Conservation (phyloP, 441 rosid species). For the Erysimum pusillum region DNA sequence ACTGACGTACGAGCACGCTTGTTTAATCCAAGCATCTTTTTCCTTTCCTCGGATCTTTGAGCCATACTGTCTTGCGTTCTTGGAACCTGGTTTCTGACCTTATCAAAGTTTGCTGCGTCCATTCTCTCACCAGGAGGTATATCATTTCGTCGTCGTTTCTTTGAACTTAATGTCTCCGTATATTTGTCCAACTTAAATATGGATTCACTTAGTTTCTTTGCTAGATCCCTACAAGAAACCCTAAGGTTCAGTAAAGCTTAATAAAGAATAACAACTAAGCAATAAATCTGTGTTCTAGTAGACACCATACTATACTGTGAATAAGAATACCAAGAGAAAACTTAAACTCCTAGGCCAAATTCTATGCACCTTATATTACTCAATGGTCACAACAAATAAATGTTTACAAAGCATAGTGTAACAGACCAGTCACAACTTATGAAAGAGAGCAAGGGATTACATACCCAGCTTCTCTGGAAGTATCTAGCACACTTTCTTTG, state of each 20-base stretch:
- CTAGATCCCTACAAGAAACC: slow-evolving; percentile 62
- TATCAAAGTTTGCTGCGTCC: slow-evolving; percentile 56
- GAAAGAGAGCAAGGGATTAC: slow-evolving; percentile 5
- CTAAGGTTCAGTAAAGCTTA: slow-evolving; percentile 32
- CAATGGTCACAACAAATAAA: slow-evolving; percentile 2
- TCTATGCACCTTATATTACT: slow-evolving; percentile 5
- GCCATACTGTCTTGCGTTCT: slow-evolving; percentile 58
- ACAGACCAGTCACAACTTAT: not conserved
- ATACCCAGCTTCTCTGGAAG: slow-evolving; percentile 72
- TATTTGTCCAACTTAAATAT: slow-evolving; percentile 64
- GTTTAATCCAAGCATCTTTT: slow-evolving; percentile 63
- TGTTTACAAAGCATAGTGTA: slow-evolving; percentile 17
- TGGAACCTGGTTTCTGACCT: slow-evolving; percentile 62
- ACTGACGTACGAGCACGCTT: slow-evolving; percentile 67
- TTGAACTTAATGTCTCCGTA: slow-evolving; percentile 60
- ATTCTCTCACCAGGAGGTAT: slow-evolving; percentile 57
- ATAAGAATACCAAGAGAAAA: not conserved
- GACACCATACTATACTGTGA: not conserved
- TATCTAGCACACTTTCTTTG: slow-evolving; percentile 74
- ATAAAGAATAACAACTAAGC: not conserved
- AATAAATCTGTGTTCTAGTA: slow-evolving; percentile 18
- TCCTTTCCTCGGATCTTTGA: slow-evolving; percentile 66
- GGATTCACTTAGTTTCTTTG: slow-evolving; percentile 62
- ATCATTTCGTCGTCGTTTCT: slow-evolving; percentile 66
- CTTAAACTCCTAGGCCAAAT: not conserved